A percentile compares a stretch with the other conserved stretches of the same genome.
Evolutionary conservation across 495 filamentous ascomycete genomes (phyloP).

Genomic region (Lasiosphaeria ovina): DNA sequence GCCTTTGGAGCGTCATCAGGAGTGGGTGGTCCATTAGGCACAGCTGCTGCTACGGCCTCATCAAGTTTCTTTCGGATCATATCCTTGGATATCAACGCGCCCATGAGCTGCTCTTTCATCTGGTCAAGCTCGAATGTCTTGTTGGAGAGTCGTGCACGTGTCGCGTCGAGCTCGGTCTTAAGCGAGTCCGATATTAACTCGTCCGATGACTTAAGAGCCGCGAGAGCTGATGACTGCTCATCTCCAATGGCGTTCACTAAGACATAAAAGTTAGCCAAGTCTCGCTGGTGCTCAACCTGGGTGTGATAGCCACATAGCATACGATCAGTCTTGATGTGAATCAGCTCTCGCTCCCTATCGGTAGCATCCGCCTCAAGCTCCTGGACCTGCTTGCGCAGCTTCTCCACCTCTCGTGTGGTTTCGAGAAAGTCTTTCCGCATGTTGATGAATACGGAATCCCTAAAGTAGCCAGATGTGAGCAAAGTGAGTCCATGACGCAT

Average conservation of each 20-base stretch:
- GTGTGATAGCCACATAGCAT: constrained; percentile 16
- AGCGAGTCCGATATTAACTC: constrained; percentile 52
- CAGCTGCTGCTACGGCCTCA: constrained; percentile 24
- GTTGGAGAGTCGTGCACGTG: constrained; percentile 41
- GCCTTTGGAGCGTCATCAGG: constrained; percentile 27
- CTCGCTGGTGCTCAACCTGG: neutral
- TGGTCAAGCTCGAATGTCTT: constrained; percentile 46
- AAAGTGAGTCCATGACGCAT: constrained; percentile 17
- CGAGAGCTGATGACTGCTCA: constrained; percentile 45
- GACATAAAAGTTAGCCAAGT: constrained; percentile 16
- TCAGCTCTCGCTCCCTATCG: constrained; percentile 46
- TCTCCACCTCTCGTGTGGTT: constrained; percentile 30
- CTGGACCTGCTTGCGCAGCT: constrained; percentile 39
- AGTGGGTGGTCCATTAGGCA: constrained; percentile 7
- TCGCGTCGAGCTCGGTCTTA: constrained; percentile 48
- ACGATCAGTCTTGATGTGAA: constrained; percentile 39
- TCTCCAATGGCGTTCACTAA: constrained; percentile 49
- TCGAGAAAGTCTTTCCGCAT: constrained; percentile 38
- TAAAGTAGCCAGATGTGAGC: constrained; percentile 41
- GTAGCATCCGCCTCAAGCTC: constrained; percentile 45
- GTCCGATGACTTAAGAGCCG: constrained; percentile 53
- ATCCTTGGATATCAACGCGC: constrained; percentile 52
- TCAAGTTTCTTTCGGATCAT: constrained; percentile 53
- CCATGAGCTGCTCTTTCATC: constrained; percentile 52
- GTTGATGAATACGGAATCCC: constrained; percentile 35